phyloP scores from a whole-genome alignment of 768 basidiomycete species.

The Sporobolomyces pararoseus region DNA sequence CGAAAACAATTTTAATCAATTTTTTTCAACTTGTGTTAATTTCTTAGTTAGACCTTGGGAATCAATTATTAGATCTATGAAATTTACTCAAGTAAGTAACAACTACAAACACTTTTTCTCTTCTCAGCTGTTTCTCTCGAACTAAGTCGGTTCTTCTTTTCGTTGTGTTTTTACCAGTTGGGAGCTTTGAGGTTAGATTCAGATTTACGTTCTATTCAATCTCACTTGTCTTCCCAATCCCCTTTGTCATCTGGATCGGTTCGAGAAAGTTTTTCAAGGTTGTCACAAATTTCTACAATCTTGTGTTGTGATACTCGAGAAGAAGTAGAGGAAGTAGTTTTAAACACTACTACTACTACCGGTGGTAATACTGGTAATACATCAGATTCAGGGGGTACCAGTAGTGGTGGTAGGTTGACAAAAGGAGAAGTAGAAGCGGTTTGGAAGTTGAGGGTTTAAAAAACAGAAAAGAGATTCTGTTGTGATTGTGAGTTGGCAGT shows the following conservation, averaged over 20 bases:
- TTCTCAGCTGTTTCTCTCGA: not conserved
- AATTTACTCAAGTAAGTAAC: conserved; percentile 78
- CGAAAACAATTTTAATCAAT: conserved; percentile 76
- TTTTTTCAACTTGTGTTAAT: conserved; percentile 81
- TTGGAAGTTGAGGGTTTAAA: conserved; percentile 24
- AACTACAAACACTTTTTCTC: too few species aligned
- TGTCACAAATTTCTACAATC: conserved; percentile 89
- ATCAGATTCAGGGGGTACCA: too few species aligned
- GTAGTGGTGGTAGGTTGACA: conserved; percentile 34
- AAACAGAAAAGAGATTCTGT: too few species aligned
- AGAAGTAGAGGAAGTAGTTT: conserved; percentile 41
- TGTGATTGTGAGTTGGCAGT: not conserved
- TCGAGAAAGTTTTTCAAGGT: conserved; percentile 80
- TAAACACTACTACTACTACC: too few species aligned
- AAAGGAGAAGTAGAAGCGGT: conserved; percentile 22
- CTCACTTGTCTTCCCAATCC: conserved; percentile 81
- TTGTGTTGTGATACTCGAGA: conserved; percentile 60
- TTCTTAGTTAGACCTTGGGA: conserved; percentile 93
- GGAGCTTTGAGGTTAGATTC: conserved; percentile 94
- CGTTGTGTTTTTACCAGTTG: conserved; percentile 65
- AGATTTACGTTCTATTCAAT: conserved; percentile 76
- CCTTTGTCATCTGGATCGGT: conserved; percentile 70
- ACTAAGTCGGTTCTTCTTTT: too few species aligned
- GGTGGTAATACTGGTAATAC: too few species aligned
- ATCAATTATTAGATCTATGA: conserved; percentile 71